Evolutionary conservation across 202 grass and related monocot species (phyloP), one percentile per base, ranked within the genome.

Genomic region (Hordeum pubiflorum): DNA sequence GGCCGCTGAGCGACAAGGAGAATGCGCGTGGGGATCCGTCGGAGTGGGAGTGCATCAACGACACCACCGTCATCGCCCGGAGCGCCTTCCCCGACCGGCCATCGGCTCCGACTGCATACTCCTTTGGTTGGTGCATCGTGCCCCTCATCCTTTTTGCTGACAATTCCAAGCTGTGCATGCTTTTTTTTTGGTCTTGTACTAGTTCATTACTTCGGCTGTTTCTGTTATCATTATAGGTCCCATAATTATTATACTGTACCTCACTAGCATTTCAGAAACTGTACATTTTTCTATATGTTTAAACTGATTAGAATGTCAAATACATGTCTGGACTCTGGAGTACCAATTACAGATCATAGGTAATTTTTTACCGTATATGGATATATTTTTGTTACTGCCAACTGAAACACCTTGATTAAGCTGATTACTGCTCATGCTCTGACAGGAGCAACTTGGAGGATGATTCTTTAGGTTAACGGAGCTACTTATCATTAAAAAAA

Each of bases 1-100:
- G 96, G 78, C 96, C 96, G 20, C 69, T 98, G 43, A 87, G 82
- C 17, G 90, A 91, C 50, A 95, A 90, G 88, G 92, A 93, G 80
- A 68, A 86, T 69, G 71, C 77, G 12, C 81, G 80, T 22, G 87
- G 85, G 2, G 96, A 98, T 64, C 82, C 38, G 1, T 78, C 86
- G 2, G 92, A 98, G 81, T 98, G 93, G 91, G 96, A 98, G 81
- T 98, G 96, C 90, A 98, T 95, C 85, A 95, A 87, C 43, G 89
- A 93, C 62, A 91, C 86, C 23, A 93, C 96, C 60, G 74, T 98
- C 79, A 93, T 98, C 38, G 91, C 90, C 74, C 88, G 96, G 79
- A 93, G 86, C 81, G 74, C 85, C 70, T 80, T 93, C 43, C 85
- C 87, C 3, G 96, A 98, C 29, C 90, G 96, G 63, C 85, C 96